These are phyloP conservation scores for Linum lewisii DNA, from an alignment of 345 rosid species.

Conservation along the genomic window DNA sequence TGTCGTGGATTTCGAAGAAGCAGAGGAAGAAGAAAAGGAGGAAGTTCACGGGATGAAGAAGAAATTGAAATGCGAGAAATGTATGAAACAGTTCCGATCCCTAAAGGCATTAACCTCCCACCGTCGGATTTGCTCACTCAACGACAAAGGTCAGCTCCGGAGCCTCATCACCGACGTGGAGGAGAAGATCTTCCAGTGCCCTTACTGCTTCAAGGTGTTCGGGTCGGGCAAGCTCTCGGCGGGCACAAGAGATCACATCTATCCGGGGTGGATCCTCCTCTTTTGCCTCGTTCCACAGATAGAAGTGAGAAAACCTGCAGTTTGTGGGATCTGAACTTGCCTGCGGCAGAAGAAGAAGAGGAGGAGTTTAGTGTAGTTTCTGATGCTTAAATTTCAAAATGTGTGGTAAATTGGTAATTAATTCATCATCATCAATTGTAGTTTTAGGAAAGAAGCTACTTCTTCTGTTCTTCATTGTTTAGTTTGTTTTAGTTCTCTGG, in stretches of 20 bases:
- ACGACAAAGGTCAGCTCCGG: slow-evolving; percentile 9
- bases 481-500: no score
- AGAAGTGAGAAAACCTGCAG: slow-evolving; percentile 4
- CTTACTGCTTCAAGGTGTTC: slow-evolving; percentile 21
- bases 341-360: slow-evolving; percentile 27
- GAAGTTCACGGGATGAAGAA: slow-evolving; percentile 15
- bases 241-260: slow-evolving; percentile 30
- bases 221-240: slow-evolving; percentile 33
- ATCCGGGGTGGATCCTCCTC: slow-evolving; percentile 1
- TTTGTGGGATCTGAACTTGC: slow-evolving; percentile 29
- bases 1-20: no score
- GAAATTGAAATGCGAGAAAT: slow-evolving; percentile 20
- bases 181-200: slow-evolving; percentile 23
- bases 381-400: slow-evolving; percentile 10
- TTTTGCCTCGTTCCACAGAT: neutral
- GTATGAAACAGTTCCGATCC: slow-evolving; percentile 21
- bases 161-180: neutral
- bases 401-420: neutral
- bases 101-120: slow-evolving; percentile 17
- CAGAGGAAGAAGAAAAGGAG: neutral
- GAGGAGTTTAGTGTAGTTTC: slow-evolving; percentile 27
- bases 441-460: no score
- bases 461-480: no score
- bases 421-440: no score
- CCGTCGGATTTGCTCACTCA: slow-evolving; percentile 18